phyloP scores from a whole-genome alignment of 2,329 filamentous ascomycete genomes.

The Fusarium luffae region DNA sequence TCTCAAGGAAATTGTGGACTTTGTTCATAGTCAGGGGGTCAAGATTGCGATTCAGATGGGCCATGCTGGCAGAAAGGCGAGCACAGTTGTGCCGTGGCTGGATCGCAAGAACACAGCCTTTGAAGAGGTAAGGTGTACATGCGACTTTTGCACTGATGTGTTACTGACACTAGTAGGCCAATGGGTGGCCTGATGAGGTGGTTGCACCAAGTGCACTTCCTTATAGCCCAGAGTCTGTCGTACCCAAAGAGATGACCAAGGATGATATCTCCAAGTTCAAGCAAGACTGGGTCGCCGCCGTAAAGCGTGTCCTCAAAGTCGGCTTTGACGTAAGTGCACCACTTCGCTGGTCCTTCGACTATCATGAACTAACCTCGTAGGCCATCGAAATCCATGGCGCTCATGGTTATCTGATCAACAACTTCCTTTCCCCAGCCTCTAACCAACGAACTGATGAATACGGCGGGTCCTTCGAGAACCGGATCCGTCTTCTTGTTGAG shows the following conservation, averaged over 20 bases:
- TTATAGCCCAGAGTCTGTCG: slow-evolving; percentile 35
- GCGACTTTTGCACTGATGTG: too few relatives aligned
- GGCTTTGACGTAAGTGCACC: slow-evolving; percentile 36
- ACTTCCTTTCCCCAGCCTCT: slow-evolving; percentile 61
- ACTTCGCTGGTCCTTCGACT: too few relatives aligned
- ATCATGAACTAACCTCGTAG: neutral
- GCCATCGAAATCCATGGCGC: slow-evolving; percentile 53
- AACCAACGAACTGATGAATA: slow-evolving; percentile 65
- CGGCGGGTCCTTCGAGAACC: slow-evolving; percentile 57
- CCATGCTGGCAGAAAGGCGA: slow-evolving; percentile 73
- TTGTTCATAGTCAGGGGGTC: slow-evolving; percentile 69
- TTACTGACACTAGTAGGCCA: slow-evolving; percentile 21
- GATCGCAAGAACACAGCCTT: slow-evolving; percentile 41
- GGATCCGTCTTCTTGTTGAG: slow-evolving; percentile 59
- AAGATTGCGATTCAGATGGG: slow-evolving; percentile 75
- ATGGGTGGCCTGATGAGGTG: slow-evolving; percentile 44
- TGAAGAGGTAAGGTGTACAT: slow-evolving; percentile 28
- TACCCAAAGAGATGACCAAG: slow-evolving; percentile 39
- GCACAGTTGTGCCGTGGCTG: slow-evolving; percentile 47
- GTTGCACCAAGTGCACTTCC: slow-evolving; percentile 37
- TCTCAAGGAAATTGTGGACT: slow-evolving; percentile 69
- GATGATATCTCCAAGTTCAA: slow-evolving; percentile 43
- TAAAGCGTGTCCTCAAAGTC: slow-evolving; percentile 34
- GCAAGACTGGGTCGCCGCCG: slow-evolving; percentile 34
- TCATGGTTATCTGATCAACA: slow-evolving; percentile 64